Conservation (phyloP, 768 basidiomycete genomes). For the Psilocybe sp. region DNA sequence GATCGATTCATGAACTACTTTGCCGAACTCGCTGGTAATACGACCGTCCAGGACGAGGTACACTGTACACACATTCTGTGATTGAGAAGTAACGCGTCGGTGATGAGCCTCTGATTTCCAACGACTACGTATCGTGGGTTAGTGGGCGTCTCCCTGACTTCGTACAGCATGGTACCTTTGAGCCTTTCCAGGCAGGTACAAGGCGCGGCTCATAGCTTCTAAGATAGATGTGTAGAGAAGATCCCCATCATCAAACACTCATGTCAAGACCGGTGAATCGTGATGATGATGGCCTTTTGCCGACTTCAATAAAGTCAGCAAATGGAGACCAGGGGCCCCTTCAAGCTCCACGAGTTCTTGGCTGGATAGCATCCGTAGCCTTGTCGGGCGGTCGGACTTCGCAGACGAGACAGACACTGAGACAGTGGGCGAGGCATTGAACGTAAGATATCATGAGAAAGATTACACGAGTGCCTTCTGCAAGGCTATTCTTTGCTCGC, state of each 20-base stretch:
- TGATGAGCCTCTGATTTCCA: too few species aligned
- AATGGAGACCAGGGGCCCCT: constrained; percentile 16
- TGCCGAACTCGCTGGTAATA: neutral
- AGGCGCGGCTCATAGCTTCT: too few species aligned
- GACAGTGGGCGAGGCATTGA: constrained; percentile 10
- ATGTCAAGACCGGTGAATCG: constrained; percentile 23
- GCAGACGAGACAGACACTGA: constrained; percentile 3
- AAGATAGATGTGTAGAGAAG: neutral
- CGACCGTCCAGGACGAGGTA: too few species aligned
- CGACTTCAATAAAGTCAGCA: constrained; percentile 5
- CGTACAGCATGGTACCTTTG: too few species aligned
- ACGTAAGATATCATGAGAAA: constrained; percentile 20
- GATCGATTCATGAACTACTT: neutral
- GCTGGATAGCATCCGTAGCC: constrained; percentile 15
- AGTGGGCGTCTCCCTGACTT: too few species aligned
- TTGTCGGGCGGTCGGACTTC: constrained; percentile 16
- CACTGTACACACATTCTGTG: too few species aligned
- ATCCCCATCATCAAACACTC: constrained; percentile 23
- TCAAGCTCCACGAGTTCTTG: constrained; percentile 15
- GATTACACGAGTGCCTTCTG: constrained; percentile 15
- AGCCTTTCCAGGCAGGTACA: too few species aligned
- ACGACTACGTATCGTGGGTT: too few species aligned
- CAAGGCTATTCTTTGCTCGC: neutral
- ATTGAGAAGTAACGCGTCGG: too few species aligned
- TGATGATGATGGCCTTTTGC: constrained; percentile 11